These are phyloP conservation scores for Nannochloropsis salina DNA, from an alignment of 108 stramenopile species.

Conservation along the genomic window DNA sequence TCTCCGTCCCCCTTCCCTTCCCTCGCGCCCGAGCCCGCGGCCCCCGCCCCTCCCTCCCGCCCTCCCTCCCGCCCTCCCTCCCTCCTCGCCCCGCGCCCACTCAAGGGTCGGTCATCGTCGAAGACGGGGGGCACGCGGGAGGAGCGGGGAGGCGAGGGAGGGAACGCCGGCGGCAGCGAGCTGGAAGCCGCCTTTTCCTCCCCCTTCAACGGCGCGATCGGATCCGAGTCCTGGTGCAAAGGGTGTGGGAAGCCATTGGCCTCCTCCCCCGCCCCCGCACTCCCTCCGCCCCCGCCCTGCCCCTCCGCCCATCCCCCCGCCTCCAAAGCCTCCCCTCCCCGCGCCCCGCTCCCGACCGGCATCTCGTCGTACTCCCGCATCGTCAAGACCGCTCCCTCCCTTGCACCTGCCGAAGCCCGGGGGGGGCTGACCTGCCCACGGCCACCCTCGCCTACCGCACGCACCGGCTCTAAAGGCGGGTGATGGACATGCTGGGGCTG, in stretches of 20 bases:
- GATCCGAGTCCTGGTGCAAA: background rate
- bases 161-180: background rate
- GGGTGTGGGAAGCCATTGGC: background rate
- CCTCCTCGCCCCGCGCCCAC: background rate
- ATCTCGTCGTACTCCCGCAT: background rate
- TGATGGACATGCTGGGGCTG: background rate
- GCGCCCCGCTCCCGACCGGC: too few relatives aligned
- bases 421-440: background rate
- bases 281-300: background rate
- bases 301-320: too few relatives aligned
- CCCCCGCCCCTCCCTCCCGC: background rate
- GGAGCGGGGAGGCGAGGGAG: background rate
- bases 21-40: too few relatives aligned
- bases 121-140: background rate
- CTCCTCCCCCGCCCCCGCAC: too few relatives aligned
- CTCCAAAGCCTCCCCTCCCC: too few relatives aligned
- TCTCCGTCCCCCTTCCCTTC: background rate
- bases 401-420: background rate
- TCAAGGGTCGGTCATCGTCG: background rate
- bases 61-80: background rate
- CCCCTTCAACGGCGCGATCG: background rate
- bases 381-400: background rate
- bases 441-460: background rate
- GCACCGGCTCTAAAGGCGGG: background rate
- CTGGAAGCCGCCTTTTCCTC: background rate